Evolutionary conservation across 768 basidiomycete species (phyloP).

Genomic region (Astraeus odoratus): DNA sequence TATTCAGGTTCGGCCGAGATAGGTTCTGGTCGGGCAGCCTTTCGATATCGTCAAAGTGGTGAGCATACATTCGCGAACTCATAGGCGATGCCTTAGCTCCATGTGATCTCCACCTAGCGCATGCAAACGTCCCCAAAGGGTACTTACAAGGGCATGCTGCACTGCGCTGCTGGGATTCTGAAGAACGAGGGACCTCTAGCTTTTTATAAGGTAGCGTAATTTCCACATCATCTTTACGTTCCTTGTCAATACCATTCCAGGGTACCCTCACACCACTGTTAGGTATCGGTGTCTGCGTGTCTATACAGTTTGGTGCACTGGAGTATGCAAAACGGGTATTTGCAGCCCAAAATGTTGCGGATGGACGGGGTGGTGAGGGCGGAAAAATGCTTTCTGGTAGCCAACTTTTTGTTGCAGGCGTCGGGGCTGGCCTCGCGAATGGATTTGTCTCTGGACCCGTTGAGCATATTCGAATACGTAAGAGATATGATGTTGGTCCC

Average conservation of each 20-base stretch:
- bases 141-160: conserved; percentile 81
- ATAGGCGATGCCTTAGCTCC: conserved; percentile 1
- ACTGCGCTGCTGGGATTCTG: conserved; percentile 86
- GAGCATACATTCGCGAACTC: conserved; percentile 26
- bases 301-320: conserved; percentile 90
- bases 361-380: conserved; percentile 57
- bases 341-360: conserved; percentile 48
- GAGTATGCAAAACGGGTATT: conserved; percentile 83
- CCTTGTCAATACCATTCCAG: conserved; percentile 32
- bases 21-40: conserved; percentile 89
- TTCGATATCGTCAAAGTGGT: conserved; percentile 98
- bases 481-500: conserved; percentile 2
- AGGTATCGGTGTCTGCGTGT: conserved; percentile 91
- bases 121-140: conserved; percentile 93
- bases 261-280: conserved; percentile 86
- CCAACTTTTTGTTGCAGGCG: conserved; percentile 74
- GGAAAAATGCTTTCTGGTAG: conserved; percentile 50
- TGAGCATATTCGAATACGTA: conserved; percentile 95
- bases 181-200: conserved; percentile 89
- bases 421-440: conserved; percentile 84
- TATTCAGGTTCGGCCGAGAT: conserved; percentile 9
- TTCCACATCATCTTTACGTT: neutral
- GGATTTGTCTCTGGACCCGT: conserved; percentile 93
- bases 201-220: conserved; percentile 76
- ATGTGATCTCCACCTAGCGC: conserved; percentile 42